Conservation (phyloP, 805 yeast genomes). For the Grigorovia humatica region DNA sequence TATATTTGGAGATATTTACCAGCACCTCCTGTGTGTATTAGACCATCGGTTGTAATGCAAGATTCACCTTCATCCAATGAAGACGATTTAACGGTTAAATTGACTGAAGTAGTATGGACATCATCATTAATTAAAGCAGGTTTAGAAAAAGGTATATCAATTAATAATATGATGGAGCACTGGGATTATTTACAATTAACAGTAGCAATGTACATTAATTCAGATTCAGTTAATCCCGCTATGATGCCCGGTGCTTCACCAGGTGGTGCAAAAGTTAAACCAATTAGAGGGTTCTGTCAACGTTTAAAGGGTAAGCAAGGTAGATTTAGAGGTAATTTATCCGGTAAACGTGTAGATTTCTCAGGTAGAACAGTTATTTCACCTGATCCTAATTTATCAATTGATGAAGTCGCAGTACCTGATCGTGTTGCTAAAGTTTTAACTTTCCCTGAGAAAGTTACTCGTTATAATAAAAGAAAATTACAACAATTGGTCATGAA, state of each 20-base stretch:
- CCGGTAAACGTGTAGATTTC: slow-evolving; percentile 98
- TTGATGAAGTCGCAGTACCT: slow-evolving; percentile 98
- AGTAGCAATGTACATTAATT: slow-evolving; percentile 94
- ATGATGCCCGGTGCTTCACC: slow-evolving; percentile 55
- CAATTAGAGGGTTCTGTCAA: slow-evolving; percentile 92
- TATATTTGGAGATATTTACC: slow-evolving; percentile 96
- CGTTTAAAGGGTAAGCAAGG: slow-evolving; percentile 98
- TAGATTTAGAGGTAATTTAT: slow-evolving; percentile 92
- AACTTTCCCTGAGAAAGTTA: slow-evolving; percentile 92
- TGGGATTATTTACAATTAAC: slow-evolving; percentile 96
- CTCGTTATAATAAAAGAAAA: slow-evolving; percentile 74
- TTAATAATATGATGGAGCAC: slow-evolving; percentile 92
- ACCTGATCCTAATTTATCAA: slow-evolving; percentile 90
- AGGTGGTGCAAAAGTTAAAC: slow-evolving; percentile 47
- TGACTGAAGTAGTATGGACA: slow-evolving; percentile 95
- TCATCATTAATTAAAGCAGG: slow-evolving; percentile 92
- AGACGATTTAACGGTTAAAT: slow-evolving; percentile 91
- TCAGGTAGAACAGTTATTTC: slow-evolving; percentile 97
- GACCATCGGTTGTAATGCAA: slow-evolving; percentile 93
- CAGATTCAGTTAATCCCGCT: slow-evolving; percentile 82
- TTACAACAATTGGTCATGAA: slow-evolving; percentile 62
- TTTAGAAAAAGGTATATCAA: slow-evolving; percentile 85
- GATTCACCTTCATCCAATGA: slow-evolving; percentile 85
- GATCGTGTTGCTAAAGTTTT: slow-evolving; percentile 91
- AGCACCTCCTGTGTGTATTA: slow-evolving; percentile 97